Percentiles rank a stretch among this genome's conserved stretches.
Conservation (phyloP, 305 asterid genomes). For the Rubia peregrina region DNA sequence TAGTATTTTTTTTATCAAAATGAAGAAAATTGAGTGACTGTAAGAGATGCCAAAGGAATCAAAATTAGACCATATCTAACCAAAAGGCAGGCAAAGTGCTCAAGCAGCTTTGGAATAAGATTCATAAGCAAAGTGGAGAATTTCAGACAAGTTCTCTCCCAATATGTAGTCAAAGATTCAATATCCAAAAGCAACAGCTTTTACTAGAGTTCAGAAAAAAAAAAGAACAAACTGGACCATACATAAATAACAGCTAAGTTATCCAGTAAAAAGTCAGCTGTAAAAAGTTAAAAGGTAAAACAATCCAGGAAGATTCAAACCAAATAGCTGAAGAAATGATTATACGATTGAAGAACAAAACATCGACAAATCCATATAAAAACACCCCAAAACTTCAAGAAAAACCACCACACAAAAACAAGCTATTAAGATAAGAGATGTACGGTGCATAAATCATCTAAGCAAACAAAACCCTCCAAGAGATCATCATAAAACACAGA, state of each 20-base stretch:
- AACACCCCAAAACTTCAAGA: not conserved
- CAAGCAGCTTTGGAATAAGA: slow-evolving; percentile 42
- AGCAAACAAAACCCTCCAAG: slow-evolving; percentile 13
- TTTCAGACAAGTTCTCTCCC: slow-evolving; percentile 24
- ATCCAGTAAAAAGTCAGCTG: slow-evolving; percentile 9
- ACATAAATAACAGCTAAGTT: not conserved
- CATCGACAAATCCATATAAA: slow-evolving; percentile 8
- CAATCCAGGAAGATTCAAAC: slow-evolving; percentile 8
- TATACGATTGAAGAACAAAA: slow-evolving; percentile 23
- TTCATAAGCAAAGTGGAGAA: slow-evolving; percentile 28
- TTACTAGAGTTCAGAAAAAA: not conserved
- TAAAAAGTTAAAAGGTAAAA: slow-evolving; percentile 2
- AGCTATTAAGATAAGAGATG: slow-evolving; percentile 14
- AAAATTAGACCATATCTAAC: slow-evolving; percentile 18
- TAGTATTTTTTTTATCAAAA: slow-evolving; percentile 9
- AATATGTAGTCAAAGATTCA: slow-evolving; percentile 18
- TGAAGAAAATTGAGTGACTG: slow-evolving; percentile 6
- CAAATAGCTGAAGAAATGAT: not conserved
- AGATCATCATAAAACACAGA: slow-evolving; percentile 15
- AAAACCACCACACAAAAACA: slow-evolving; percentile 8
- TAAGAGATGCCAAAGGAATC: slow-evolving; percentile 37
- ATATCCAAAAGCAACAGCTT: slow-evolving; percentile 7
- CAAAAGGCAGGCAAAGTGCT: slow-evolving; percentile 21
- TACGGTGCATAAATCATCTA: slow-evolving; percentile 10
- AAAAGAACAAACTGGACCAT: slow-evolving; percentile 1